Conservation (phyloP, 1,284 basidiomycete species). For the Vanrija pseudolonga region DNA sequence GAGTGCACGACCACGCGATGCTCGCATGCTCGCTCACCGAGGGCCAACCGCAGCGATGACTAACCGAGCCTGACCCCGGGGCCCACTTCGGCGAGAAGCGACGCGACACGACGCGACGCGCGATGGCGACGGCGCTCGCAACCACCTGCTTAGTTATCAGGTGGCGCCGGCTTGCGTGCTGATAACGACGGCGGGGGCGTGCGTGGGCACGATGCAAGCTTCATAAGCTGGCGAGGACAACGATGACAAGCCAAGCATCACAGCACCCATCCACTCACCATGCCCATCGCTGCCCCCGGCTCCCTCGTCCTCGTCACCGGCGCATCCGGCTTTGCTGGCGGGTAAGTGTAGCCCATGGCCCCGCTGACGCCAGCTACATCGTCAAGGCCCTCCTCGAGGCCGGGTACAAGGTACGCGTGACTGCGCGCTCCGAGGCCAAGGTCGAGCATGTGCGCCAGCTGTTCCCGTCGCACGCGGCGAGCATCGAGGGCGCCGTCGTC, state of each 20-base stretch:
- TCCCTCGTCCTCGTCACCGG: not conserved
- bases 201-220: no score
- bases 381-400: not conserved
- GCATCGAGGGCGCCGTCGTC: not conserved
- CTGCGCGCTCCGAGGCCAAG: not conserved
- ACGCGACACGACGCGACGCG: no score
- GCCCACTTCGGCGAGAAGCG: no score
- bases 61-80: no score
- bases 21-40: no score
- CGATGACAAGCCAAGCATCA: not conserved
- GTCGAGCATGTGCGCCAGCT: not conserved
- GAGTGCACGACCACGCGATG: no score
- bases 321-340: not conserved
- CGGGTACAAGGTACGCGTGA: not conserved
- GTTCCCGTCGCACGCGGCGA: not conserved
- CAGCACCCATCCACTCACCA: not conserved
- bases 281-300: not conserved
- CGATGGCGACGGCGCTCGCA: no score
- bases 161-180: no score
- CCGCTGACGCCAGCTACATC: conserved; percentile 18
- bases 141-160: no score
- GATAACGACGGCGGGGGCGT: no score
- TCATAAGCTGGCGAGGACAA: no score
- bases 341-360: not conserved
- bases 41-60: no score